Evolutionary conservation across 2,329 filamentous ascomycete species (phyloP), one percentile per base, ranked within the genome.

Genomic region (Penicillium sp.): DNA sequence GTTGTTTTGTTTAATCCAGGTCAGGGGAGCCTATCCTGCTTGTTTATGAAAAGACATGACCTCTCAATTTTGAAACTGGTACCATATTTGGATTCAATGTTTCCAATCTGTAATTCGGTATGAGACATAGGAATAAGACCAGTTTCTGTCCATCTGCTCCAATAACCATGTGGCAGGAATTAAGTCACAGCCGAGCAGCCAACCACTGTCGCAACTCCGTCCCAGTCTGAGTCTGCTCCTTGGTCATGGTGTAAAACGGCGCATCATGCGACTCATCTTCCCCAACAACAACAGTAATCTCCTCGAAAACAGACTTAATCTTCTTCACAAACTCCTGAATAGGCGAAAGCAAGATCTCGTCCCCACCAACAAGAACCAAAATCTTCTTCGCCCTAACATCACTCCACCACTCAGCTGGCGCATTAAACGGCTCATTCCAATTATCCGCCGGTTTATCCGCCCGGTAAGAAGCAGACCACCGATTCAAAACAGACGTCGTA

Each of bases 341-440:
- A 3, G 55, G 46, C n/a, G 64, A 66, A 30, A 83, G 69, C 35
- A 86, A 58, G 12, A 84, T 68, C 72, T 86, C 84, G 49, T 80
- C 76, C 4, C 69, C 75, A 3, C 84, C 84, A 5, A 73, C 80
- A 63, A 80, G 77, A 14, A 86, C 70, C 37, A 84, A 60, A 1
- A 85, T 73, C 41, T 78, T 74, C 50, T 75, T 71, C 9, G 81
- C 75, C 10, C 75, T 72, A 1, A 78, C 70, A 16, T 72, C 77
- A 33, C 69, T 66, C 79, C 83, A 86, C 82, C 83, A 86, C 9
- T 74, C 72, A 10, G 69, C 52, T 2, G 77, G 71, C 0, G 81
- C 83, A 6, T 62, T 61, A 9, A 69, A 65, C 0, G 83, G 77
- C 64, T 84, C 78, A 57, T 73, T 82, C 69, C 84, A 87, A 30